Evolutionary conservation across 2,329 filamentous ascomycete genomes (phyloP), one percentile per base, ranked within the genome.

Genomic region (Fusarium brachygibbosum): DNA sequence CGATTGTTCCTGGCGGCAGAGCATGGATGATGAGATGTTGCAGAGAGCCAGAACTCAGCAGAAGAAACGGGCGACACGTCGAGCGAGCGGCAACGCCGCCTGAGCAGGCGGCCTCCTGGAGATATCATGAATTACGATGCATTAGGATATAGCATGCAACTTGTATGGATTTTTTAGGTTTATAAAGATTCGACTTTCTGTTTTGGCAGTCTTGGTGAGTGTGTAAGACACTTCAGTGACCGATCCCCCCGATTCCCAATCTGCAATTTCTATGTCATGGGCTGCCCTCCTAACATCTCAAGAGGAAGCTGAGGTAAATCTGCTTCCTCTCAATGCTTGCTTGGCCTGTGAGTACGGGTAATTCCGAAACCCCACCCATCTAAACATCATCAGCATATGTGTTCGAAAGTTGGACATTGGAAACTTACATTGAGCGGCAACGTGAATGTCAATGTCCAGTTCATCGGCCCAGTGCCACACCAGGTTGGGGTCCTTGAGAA

Each of bases 1-100:
- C 4, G 84, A 83, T 3, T 98, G 95, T 77, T 85, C 86, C 14
- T 98, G 95, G 95, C 84, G 94, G 37, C 84, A 86, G 71, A 84
- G 84, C 13, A 90, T 92, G 79, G 88, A 94, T 56, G 85, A 88
- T 63, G 88, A 91, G 75, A 66, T 71, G 8, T 58, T 80, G 3
- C 68, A 75, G 16, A 70, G 41, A 34, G 68, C 75, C 5, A 68
- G 35, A 29, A 38, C 49, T 40, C 72, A 69, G 23, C 64, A 75
- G 14, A 76, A 66, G 45, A 58, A 76, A 46, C 61, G 66, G 31
- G 69, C 68, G 25, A 64, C 46, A 40, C 68, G 66, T 35, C 71
- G 62, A 35, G 45, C 62, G 7, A 54, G 46, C 29, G 41, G 34
- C 11, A 53, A 28, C 16, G 38, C 55, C 46, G 50, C 45, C 13